Percentiles rank a stretch among this genome's conserved stretches.
Evolutionary conservation across 2,329 filamentous ascomycete genomes (phyloP).

Genomic region (Arthrinium puccinioides): DNA sequence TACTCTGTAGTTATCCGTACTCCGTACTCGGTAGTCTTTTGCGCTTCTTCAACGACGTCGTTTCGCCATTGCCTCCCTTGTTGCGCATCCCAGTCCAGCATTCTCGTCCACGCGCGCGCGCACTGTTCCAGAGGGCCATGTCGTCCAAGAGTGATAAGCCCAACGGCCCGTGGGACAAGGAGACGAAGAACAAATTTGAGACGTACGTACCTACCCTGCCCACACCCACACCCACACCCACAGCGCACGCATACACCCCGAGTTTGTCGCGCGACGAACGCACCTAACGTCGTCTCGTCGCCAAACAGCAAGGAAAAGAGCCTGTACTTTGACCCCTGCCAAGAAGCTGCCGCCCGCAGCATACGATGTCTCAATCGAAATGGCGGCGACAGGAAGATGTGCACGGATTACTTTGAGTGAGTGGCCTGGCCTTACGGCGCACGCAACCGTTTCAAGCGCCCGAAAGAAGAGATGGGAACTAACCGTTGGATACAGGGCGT

Average conservation of each 20-base stretch:
- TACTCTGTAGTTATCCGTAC: no score
- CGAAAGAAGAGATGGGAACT: constrained; percentile 3
- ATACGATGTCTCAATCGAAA: constrained; percentile 87
- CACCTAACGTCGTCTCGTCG: constrained; percentile 1
- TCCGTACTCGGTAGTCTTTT: no score
- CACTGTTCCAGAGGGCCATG: constrained; percentile 15
- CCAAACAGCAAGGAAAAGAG: constrained; percentile 69
- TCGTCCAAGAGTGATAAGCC: constrained; percentile 13
- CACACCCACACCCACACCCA: no score
- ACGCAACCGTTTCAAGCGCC: neutral
- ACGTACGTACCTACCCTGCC: constrained; percentile 35
- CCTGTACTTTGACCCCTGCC: constrained; percentile 92
- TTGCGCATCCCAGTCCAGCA: no score
- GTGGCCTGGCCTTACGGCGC: no score
- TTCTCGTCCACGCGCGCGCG: no score
- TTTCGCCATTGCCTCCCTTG: no score
- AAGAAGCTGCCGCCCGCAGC: constrained; percentile 80
- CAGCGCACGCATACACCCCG: no score
- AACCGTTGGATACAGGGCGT: constrained; percentile 53
- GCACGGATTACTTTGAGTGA: constrained; percentile 91
- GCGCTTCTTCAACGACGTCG: no score
- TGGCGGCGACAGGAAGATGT: constrained; percentile 80
- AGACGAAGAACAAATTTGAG: constrained; percentile 58
- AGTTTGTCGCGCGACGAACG: neutral
- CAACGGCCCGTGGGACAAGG: constrained; percentile 44